Evolutionary conservation across 441 rosid species (phyloP).

Genomic region (Erodium trifolium): DNA sequence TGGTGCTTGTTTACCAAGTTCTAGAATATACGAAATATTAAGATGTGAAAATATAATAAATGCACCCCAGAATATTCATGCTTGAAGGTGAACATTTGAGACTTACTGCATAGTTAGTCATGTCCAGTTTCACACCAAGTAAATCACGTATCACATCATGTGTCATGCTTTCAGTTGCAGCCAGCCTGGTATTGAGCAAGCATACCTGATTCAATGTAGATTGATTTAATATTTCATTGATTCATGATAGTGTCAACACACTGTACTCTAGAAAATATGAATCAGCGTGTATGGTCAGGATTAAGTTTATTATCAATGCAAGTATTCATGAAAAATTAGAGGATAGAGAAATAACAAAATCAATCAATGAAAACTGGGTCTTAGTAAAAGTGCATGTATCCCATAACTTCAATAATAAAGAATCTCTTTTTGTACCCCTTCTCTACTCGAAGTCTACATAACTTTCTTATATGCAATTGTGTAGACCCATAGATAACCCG

Average conservation of each 20-base stretch:
- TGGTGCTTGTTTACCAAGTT: slow-evolving; percentile 71
- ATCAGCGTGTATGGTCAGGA: no score
- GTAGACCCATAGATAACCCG: not conserved
- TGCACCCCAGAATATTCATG: slow-evolving; percentile 12
- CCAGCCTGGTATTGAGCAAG: slow-evolving; percentile 67
- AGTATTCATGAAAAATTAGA: not conserved
- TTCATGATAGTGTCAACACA: not conserved
- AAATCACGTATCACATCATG: slow-evolving; percentile 93
- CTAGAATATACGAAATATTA: slow-evolving; percentile 31
- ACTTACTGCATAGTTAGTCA: slow-evolving; percentile 82
- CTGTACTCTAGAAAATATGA: slow-evolving; percentile 5
- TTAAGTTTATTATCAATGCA: slow-evolving; percentile 5
- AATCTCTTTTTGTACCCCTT: not conserved
- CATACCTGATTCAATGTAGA: slow-evolving; percentile 47
- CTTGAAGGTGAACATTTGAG: slow-evolving; percentile 15
- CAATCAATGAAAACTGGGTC: not conserved
- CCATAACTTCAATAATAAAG: not conserved
- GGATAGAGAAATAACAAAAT: not conserved
- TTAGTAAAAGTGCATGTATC: not conserved
- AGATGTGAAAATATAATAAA: slow-evolving; percentile 15
- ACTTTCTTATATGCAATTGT: slow-evolving; percentile 3
- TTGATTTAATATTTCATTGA: slow-evolving; percentile 5
- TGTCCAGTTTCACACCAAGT: slow-evolving; percentile 80
- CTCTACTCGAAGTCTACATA: not conserved
- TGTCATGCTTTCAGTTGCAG: slow-evolving; percentile 96